phyloP scores from a whole-genome alignment of 2,329 filamentous ascomycete genomes.

The Colletotrichum sp. region DNA sequence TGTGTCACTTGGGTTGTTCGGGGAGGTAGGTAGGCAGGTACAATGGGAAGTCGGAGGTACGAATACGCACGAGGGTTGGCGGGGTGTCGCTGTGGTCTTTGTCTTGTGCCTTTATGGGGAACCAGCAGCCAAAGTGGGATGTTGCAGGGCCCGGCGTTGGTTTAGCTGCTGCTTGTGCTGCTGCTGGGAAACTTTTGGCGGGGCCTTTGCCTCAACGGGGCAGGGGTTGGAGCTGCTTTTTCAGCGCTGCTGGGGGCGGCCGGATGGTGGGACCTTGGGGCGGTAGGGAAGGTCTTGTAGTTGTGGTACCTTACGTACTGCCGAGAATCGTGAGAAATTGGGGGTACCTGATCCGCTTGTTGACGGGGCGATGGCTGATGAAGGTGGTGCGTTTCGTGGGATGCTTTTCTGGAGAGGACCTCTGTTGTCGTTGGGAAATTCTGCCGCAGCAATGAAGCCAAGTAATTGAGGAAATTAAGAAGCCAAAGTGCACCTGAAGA shows the following conservation, averaged over 20 bases:
- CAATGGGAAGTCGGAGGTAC: neutral
- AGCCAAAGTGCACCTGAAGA: neutral
- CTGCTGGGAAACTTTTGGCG: neutral
- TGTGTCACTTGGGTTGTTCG: neutral
- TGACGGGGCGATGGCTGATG: slow-evolving; percentile 1
- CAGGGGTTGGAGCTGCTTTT: slow-evolving; percentile 4
- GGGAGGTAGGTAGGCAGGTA: neutral
- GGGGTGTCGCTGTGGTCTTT: neutral
- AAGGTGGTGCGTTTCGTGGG: neutral
- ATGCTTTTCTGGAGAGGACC: neutral
- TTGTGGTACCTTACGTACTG: neutral
- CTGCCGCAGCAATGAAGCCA: neutral
- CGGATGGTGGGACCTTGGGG: neutral
- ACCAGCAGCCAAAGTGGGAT: neutral
- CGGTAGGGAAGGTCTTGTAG: neutral
- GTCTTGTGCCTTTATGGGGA: neutral
- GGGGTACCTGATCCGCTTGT: neutral
- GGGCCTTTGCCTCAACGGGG: neutral
- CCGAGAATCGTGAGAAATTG: neutral
- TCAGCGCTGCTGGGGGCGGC: neutral
- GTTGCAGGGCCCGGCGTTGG: neutral
- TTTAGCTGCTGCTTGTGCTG: neutral
- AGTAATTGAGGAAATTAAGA: neutral
- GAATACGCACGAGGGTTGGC: neutral
- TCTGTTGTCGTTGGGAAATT: neutral